Conservation (phyloP, 257 asterid genomes). For the Solanum ahanhuiri region DNA sequence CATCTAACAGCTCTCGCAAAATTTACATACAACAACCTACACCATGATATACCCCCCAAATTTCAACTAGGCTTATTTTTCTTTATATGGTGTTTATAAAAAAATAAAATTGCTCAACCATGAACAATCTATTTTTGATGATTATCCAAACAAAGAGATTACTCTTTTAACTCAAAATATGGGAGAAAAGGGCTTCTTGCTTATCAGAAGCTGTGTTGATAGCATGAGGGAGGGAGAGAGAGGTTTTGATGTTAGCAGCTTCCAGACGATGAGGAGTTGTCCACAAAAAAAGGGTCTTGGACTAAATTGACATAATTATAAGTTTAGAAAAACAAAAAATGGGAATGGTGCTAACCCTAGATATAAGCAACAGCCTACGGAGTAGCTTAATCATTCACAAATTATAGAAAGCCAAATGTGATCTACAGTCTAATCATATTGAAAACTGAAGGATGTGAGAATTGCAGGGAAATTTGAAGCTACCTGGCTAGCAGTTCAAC, state of each 20-base stretch:
- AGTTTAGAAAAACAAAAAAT: not conserved
- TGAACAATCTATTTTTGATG: not conserved
- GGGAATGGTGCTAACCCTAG: not conserved
- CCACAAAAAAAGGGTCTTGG: not conserved
- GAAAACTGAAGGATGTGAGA: not conserved
- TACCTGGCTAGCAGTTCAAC: constrained; percentile 76
- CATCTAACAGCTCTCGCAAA: not conserved
- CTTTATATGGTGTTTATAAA: not conserved
- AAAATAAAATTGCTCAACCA: not conserved
- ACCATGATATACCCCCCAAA: not conserved
- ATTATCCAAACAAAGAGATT: not conserved
- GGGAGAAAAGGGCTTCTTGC: not conserved
- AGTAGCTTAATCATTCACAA: not conserved
- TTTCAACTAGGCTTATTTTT: not conserved
- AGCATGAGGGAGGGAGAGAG: not conserved
- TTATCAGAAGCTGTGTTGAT: not conserved
- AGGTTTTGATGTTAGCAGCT: not conserved
- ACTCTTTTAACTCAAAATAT: not conserved
- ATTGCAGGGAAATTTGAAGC: not conserved
- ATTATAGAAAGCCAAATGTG: not conserved
- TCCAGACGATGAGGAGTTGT: not conserved
- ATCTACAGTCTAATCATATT: not conserved
- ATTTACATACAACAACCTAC: not conserved
- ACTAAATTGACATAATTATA: not conserved
- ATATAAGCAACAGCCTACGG: not conserved